phyloP scores from a whole-genome alignment of 192 early-diverging fungal species.

The Mycoemilia scoparia region DNA sequence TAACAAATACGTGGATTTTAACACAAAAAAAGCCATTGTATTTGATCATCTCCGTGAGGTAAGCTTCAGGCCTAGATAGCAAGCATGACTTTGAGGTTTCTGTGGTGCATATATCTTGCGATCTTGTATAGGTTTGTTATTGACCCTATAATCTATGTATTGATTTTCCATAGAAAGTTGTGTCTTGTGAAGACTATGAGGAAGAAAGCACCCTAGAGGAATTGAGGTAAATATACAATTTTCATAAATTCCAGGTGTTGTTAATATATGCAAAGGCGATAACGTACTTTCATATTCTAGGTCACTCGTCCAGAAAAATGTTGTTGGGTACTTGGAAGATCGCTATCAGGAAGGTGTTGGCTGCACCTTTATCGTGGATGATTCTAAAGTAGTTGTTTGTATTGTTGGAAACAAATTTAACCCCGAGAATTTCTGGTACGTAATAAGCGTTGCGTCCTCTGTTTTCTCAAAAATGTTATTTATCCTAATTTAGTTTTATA shows the following conservation, averaged over 20 bases:
- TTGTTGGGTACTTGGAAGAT: slow-evolving; percentile 42
- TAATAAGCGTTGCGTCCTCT: no score
- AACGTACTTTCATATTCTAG: no score
- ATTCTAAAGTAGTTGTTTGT: slow-evolving; percentile 11
- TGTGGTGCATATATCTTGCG: not conserved
- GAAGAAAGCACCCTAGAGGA: no score
- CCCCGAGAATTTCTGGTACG: slow-evolving; percentile 87
- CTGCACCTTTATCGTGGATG: slow-evolving; percentile 42
- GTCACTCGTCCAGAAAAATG: slow-evolving; percentile 37
- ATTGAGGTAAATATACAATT: not conserved
- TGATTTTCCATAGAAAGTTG: no score
- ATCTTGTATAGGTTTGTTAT: no score
- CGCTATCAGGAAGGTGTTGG: slow-evolving; percentile 62
- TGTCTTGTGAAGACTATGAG: not conserved
- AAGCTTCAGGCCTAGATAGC: no score
- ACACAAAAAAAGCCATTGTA: slow-evolving; percentile 42
- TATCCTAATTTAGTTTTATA: slow-evolving; percentile 77
- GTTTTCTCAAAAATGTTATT: slow-evolving; percentile 8
- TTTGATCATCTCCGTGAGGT: slow-evolving; percentile 67
- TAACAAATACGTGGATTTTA: slow-evolving; percentile 56
- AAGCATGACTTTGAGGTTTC: no score
- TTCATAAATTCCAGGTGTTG: no score
- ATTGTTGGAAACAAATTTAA: slow-evolving; percentile 89
- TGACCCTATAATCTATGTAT: no score
- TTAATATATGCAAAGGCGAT: not conserved